These are phyloP conservation scores for Ustilago bromivora DNA, from an alignment of 1,284 basidiomycete genomes.

Conservation along the genomic window DNA sequence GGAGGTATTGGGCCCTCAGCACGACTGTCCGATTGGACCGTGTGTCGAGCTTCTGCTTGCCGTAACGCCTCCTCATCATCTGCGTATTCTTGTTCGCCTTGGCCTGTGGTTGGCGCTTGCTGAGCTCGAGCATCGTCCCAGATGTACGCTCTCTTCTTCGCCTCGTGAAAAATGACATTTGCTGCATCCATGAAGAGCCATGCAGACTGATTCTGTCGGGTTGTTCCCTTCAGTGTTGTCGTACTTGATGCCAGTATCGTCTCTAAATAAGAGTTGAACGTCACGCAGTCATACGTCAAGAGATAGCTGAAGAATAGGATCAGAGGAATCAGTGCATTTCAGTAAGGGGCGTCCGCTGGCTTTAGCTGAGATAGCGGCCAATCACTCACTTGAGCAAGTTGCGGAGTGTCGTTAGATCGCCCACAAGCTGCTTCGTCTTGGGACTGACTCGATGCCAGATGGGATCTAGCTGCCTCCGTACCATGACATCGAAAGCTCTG, in stretches of 20 bases:
- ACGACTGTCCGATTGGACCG: background rate
- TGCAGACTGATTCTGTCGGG: slow-evolving; percentile 76
- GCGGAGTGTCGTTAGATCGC: slow-evolving; percentile 86
- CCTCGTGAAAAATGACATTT: slow-evolving; percentile 85
- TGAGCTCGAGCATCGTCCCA: slow-evolving; percentile 70
- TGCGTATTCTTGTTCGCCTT: slow-evolving; percentile 30
- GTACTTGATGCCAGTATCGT: slow-evolving; percentile 83
- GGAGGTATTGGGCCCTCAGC: slow-evolving; percentile 72
- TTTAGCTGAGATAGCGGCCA: background rate
- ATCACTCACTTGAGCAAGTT: slow-evolving; percentile 80
- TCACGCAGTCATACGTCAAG: slow-evolving; percentile 88
- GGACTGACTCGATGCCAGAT: slow-evolving; percentile 97
- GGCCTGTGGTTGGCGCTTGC: background rate
- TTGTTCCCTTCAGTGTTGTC: slow-evolving; percentile 66
- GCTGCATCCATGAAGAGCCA: slow-evolving; percentile 94
- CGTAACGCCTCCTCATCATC: slow-evolving; percentile 68
- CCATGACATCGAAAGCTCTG: slow-evolving; percentile 89
- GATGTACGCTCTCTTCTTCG: slow-evolving; percentile 82
- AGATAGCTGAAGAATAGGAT: slow-evolving; percentile 77
- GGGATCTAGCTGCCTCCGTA: slow-evolving; percentile 87
- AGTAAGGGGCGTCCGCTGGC: background rate
- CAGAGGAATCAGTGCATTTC: background rate
- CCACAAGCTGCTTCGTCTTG: slow-evolving; percentile 89
- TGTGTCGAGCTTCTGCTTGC: slow-evolving; percentile 27
- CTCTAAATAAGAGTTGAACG: slow-evolving; percentile 92